Evolutionary conservation across 73 alveolate genomes (phyloP).

Genomic region (Stentor coeruleus): DNA sequence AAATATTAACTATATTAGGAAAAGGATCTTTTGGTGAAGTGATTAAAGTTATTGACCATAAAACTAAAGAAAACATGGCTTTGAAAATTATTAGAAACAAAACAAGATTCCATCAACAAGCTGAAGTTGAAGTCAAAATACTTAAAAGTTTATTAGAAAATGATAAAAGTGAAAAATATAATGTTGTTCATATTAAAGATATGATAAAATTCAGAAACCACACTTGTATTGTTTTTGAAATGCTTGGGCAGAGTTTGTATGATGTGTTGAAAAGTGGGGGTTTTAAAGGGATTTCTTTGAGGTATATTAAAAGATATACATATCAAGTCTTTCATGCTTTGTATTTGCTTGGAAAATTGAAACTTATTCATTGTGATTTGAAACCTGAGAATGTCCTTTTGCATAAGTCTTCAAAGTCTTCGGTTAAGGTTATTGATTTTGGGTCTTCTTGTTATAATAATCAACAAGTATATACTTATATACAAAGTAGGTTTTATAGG

Average conservation of each 20-base stretch:
- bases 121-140: constrained; percentile 81
- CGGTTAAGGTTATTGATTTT: constrained; percentile 75
- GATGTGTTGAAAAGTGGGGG: constrained; percentile 59
- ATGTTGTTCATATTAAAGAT: constrained; percentile 54
- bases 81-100: constrained; percentile 86
- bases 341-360: constrained; percentile 42
- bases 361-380: constrained; percentile 81
- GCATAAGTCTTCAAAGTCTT: constrained; percentile 48
- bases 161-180: constrained; percentile 44
- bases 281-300: constrained; percentile 61
- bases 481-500: constrained; percentile 89
- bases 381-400: constrained; percentile 85
- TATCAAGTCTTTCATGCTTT: constrained; percentile 60
- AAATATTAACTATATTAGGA: constrained; percentile 80
- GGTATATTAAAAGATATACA: constrained; percentile 57
- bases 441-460: constrained; percentile 75
- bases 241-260: constrained; percentile 61
- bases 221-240: constrained; percentile 63
- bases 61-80: constrained; percentile 74
- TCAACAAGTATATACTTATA: constrained; percentile 70
- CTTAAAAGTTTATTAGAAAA: constrained; percentile 52
- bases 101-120: constrained; percentile 86
- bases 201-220: constrained; percentile 50
- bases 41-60: constrained; percentile 84
- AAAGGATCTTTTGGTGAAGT: constrained; percentile 96